A percentile compares a stretch with the other conserved stretches of the same genome.
Evolutionary conservation across 441 rosid genomes (phyloP).

Genomic region (Macaranga tanarius): DNA sequence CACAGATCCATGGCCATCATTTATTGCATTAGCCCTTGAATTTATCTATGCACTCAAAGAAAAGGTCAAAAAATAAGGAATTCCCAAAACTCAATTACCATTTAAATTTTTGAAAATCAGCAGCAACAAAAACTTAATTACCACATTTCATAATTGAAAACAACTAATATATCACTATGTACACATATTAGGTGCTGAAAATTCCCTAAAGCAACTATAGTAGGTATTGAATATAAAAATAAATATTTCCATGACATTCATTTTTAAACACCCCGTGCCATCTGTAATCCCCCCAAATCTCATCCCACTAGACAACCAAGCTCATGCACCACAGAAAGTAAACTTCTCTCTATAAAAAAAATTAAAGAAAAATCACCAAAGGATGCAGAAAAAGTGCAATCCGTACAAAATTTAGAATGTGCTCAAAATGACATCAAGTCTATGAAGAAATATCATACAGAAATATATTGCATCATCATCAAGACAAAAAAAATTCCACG

Average conservation of each 20-base stretch:
- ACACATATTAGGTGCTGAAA: neutral
- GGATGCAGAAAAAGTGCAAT: neutral
- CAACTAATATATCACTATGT: neutral
- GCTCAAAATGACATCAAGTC: slow-evolving; percentile 7
- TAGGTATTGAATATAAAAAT: neutral
- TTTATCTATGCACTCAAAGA: slow-evolving; percentile 32
- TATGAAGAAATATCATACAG: neutral
- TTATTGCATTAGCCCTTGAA: slow-evolving; percentile 38
- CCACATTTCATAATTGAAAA: neutral
- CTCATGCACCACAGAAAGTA: neutral
- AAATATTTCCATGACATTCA: neutral
- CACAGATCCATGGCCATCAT: slow-evolving; percentile 48
- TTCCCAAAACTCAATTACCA: too few species aligned
- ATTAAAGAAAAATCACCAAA: neutral
- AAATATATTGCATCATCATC: slow-evolving; percentile 4
- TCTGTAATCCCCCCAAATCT: neutral
- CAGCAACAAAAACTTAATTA: neutral
- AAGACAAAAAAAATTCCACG: neutral
- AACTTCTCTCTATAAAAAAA: neutral
- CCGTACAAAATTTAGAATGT: neutral
- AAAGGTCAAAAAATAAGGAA: slow-evolving; percentile 7
- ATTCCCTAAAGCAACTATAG: neutral
- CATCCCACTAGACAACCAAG: neutral
- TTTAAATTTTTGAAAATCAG: neutral
- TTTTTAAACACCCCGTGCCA: neutral